These are phyloP conservation scores for Scutellaria minor DNA, from an alignment of 257 asterid genomes.

Conservation along the genomic window DNA sequence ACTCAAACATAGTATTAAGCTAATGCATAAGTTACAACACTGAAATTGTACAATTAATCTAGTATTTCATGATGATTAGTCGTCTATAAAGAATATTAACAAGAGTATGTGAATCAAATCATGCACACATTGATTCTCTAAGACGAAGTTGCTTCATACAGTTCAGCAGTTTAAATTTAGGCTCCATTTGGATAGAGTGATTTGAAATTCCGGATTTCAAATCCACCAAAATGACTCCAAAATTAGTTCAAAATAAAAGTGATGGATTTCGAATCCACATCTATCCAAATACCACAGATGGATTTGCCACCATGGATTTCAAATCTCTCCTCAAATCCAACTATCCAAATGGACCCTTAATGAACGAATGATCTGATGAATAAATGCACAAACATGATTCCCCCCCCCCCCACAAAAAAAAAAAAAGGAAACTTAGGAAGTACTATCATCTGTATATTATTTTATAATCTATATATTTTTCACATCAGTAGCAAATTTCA, in stretches of 20 bases:
- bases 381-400: neutral
- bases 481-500: constrained; percentile 7
- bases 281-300: no score
- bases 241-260: no score
- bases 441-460: neutral
- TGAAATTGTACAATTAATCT: neutral
- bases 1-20: constrained; percentile 2
- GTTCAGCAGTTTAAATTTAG: no score
- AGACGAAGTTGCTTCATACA: no score
- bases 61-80: constrained; percentile 8
- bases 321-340: no score
- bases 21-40: neutral
- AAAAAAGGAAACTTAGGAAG: neutral
- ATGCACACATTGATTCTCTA: neutral
- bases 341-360: no score
- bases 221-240: no score
- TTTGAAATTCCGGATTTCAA: no score
- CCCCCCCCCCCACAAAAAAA: neutral
- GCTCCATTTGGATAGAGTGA: no score
- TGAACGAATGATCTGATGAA: neutral
- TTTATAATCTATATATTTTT: neutral
- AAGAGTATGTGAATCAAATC: constrained; percentile 11
- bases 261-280: no score
- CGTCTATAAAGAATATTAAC: neutral
- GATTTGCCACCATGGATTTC: no score